Conservation (phyloP, 139 green algal genomes). For the Haematococcus lacustris region DNA sequence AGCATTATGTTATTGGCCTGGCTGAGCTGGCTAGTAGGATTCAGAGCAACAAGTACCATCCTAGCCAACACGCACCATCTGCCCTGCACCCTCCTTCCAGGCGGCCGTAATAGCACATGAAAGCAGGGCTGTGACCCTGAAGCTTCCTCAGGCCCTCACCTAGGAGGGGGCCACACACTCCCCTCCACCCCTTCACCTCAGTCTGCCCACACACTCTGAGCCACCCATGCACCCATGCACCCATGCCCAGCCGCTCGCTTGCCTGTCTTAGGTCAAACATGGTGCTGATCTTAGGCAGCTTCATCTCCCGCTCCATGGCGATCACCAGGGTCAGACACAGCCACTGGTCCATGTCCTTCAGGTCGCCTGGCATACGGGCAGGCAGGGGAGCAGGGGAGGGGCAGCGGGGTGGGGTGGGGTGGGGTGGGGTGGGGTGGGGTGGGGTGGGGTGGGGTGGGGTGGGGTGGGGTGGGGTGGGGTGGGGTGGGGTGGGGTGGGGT, state of each 20-base stretch:
- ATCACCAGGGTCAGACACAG: slow-evolving; percentile 78
- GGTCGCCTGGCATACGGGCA: not conserved
- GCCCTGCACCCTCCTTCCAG: not conserved
- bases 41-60: not conserved
- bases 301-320: slow-evolving; percentile 58
- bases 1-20: not conserved
- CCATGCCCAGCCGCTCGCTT: not conserved
- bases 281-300: slow-evolving; percentile 53
- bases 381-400: not conserved
- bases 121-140: no score
- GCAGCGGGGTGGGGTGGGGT: not conserved
- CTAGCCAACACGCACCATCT: not conserved
- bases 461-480: no score
- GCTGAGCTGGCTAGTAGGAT: not conserved
- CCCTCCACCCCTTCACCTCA: not conserved
- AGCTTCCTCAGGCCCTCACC: no score
- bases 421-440: not conserved
- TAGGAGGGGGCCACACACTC: no score
- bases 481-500: no score
- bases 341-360: slow-evolving; percentile 40
- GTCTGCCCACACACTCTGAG: not conserved
- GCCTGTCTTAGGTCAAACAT: slow-evolving; percentile 19
- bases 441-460: no score
- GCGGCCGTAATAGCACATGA: no score
- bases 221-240: not conserved